Base-by-base conservation (phyloP, 257 asterid species). In the Scutellaria galericulata region DNA sequence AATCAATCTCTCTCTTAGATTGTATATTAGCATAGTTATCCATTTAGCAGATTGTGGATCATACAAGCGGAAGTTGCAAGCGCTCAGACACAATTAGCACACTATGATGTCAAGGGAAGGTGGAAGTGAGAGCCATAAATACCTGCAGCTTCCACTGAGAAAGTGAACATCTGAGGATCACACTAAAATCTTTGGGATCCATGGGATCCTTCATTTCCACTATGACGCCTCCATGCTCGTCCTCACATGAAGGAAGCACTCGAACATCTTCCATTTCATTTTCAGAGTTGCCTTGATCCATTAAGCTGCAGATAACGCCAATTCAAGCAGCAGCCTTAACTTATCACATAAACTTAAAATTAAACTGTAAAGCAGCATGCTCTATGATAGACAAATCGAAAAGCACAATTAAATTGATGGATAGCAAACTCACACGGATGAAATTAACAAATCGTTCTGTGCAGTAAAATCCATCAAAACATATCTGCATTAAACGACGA, bases 111-210 rank as follows among this genome's bases (percentile, higher is more conserved):
- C 37, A 31, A 31, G 37, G 37, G 37, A 31, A 31, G 35, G 37
- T 31, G 37, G 37, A 4, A 31, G 37, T 4, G 37, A 31, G 37
- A 58, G 10, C 52, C 55, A 42, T 40, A 68, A 5, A 70, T 76
- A 90, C 96, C 96, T 86, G 90, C 68, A 85, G 68, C 77, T 86
- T 85, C 96, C 96, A 90, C 50, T 64, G 74, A 8, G 68, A 70
- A 15, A 90, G 47, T 1, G 96, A 88, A 79, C 68, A 74, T 76
- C 68, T 81, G 41, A 90, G 95, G 71, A 64, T 40, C 68, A 79
- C 18, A 62, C 75, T 64, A 52, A 90, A 90, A 42, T 72, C 69
- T 46, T 54, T 46, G 24, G 90, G 85, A 60, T 85, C 86, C 83
- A 90, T 84, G 15, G 86, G 75, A 74, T 71, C 88, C 82, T 83